Conservation (phyloP, 805 yeast genomes). For the Ogataea nitratoaversa region DNA sequence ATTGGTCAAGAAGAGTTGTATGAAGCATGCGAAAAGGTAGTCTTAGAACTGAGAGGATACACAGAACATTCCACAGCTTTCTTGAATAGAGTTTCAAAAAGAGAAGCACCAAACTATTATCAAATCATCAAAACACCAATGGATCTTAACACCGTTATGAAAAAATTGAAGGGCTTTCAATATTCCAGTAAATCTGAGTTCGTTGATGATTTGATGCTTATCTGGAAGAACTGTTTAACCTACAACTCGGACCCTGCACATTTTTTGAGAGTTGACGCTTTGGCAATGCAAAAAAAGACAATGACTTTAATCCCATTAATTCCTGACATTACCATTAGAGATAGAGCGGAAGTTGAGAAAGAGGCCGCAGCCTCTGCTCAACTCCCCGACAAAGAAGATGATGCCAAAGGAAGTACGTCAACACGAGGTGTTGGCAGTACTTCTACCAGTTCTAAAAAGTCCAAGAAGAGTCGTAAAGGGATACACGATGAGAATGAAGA, state of each 20-base stretch:
- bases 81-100: conserved; percentile 88
- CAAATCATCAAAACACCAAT: conserved; percentile 87
- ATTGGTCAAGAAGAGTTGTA: conserved; percentile 97
- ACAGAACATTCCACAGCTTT: conserved; percentile 98
- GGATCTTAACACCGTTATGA: conserved; percentile 94
- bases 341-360: conserved; percentile 64
- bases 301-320: conserved; percentile 71
- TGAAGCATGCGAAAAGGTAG: conserved; percentile 96
- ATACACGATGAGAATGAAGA: conserved; percentile 13
- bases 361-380: conserved; percentile 48
- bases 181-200: conserved; percentile 83
- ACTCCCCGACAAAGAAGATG: conserved; percentile 34
- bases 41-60: conserved; percentile 79
- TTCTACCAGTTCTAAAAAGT: conserved; percentile 26
- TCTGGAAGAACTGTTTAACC: conserved; percentile 91
- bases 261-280: conserved; percentile 83
- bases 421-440: conserved; percentile 31
- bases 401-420: conserved; percentile 22
- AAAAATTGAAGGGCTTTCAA: conserved; percentile 76
- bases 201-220: conserved; percentile 91
- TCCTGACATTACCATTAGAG: conserved; percentile 81
- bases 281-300: conserved; percentile 93
- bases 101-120: conserved; percentile 97
- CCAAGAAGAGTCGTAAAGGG: conserved; percentile 38
- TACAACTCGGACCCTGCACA: conserved; percentile 95